Conservation (phyloP, 345 rosid species). For the Pugionium cornutum region DNA sequence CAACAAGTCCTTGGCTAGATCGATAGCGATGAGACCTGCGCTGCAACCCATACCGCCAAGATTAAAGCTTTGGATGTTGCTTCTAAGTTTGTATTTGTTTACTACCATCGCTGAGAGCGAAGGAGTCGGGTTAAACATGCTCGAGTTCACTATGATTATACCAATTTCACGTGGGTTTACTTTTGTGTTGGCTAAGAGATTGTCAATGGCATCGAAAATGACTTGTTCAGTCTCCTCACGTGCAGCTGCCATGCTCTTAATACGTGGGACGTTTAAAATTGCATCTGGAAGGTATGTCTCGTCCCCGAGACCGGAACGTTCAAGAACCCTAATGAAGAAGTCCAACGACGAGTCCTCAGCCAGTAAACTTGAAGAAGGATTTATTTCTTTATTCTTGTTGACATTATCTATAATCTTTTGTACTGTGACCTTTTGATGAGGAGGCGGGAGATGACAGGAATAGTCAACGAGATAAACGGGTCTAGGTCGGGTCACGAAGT, state of each 20-base stretch:
- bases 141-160: slow-evolving; percentile 40
- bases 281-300: slow-evolving; percentile 74
- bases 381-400: slow-evolving; percentile 51
- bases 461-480: slow-evolving; percentile 65
- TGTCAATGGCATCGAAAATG: slow-evolving; percentile 77
- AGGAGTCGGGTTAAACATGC: slow-evolving; percentile 37
- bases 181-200: slow-evolving; percentile 62
- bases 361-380: slow-evolving; percentile 44
- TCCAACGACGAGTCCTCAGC: slow-evolving; percentile 48
- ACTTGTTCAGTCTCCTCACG: slow-evolving; percentile 86
- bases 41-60: slow-evolving; percentile 44
- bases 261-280: slow-evolving; percentile 60
- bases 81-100: slow-evolving; percentile 38
- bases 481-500: slow-evolving; percentile 62
- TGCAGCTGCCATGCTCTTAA: slow-evolving; percentile 77
- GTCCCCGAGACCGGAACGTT: slow-evolving; percentile 86
- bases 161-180: slow-evolving; percentile 74
- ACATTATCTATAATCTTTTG: slow-evolving; percentile 63
- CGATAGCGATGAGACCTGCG: slow-evolving; percentile 36
- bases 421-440: slow-evolving; percentile 47
- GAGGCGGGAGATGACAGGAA: slow-evolving; percentile 78
- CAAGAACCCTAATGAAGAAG: slow-evolving; percentile 65
- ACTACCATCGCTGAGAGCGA: slow-evolving; percentile 40
- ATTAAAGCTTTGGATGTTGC: slow-evolving; percentile 30
- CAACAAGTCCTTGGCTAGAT: slow-evolving; percentile 38